These are phyloP conservation scores for Paraphoma chrysanthemicola DNA, from an alignment of 2,329 filamentous ascomycete genomes.

Conservation along the genomic window DNA sequence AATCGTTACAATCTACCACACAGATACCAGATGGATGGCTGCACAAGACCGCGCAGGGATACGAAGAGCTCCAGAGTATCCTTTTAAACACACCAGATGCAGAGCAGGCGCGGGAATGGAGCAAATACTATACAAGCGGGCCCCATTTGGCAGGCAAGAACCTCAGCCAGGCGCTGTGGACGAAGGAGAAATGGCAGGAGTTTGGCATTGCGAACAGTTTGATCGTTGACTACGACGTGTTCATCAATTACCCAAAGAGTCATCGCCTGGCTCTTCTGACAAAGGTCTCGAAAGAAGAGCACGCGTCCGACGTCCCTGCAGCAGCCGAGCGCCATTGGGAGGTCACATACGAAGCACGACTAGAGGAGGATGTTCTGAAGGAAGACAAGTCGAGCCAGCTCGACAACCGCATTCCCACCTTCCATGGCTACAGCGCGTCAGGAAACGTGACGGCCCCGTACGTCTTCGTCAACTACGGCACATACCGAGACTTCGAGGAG, in stretches of 20 bases:
- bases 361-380: conserved; percentile 84
- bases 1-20: conserved; percentile 25
- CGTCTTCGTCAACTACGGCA: conserved; percentile 92
- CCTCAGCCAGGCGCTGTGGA: conserved; percentile 60
- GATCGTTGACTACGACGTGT: conserved; percentile 59
- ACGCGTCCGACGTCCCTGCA: conserved; percentile 16
- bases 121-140: conserved; percentile 58
- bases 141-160: conserved; percentile 61
- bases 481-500: conserved; percentile 84
- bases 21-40: conserved; percentile 50
- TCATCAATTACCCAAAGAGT: conserved; percentile 59
- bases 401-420: conserved; percentile 79
- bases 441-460: conserved; percentile 90
- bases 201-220: conserved; percentile 55
- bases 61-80: conserved; percentile 62
- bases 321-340: conserved; percentile 56
- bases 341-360: conserved; percentile 77
- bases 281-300: conserved; percentile 62
- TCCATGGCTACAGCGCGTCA: conserved; percentile 92
- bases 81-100: conserved; percentile 62
- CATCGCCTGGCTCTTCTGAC: conserved; percentile 56
- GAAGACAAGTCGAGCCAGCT: conserved; percentile 82
- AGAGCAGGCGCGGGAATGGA: conserved; percentile 58
- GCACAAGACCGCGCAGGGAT: conserved; percentile 56
- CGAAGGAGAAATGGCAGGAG: conserved; percentile 56